A percentile compares a stretch with the other conserved stretches of the same genome.
phyloP scores from a whole-genome alignment of 2,329 filamentous ascomycete genomes.

The Sarocladium strictum region DNA sequence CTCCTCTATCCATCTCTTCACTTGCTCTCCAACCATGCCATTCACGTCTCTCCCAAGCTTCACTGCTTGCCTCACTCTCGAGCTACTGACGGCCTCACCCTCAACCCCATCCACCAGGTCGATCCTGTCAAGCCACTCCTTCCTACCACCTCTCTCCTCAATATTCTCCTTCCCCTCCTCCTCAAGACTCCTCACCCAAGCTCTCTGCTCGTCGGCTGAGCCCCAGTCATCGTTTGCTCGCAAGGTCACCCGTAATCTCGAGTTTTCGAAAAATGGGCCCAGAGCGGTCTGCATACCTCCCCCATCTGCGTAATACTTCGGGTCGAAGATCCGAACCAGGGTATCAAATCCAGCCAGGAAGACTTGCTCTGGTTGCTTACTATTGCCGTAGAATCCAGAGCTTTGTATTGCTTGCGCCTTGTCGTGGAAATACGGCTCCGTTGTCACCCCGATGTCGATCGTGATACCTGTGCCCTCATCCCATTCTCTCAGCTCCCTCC shows the following conservation, averaged over 20 bases:
- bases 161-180: constrained; percentile 29
- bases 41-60: constrained; percentile 39
- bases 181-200: constrained; percentile 36
- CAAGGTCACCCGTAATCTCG: constrained; percentile 58
- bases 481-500: constrained; percentile 40
- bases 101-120: constrained; percentile 47
- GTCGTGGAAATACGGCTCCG: constrained; percentile 66
- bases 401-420: constrained; percentile 54
- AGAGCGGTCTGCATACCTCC: constrained; percentile 46
- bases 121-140: constrained; percentile 47
- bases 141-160: constrained; percentile 46
- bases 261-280: constrained; percentile 55
- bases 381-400: constrained; percentile 33
- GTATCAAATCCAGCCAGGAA: constrained; percentile 75
- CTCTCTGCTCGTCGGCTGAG: constrained; percentile 29
- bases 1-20: constrained; percentile 52
- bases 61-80: constrained; percentile 55
- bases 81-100: constrained; percentile 49
- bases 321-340: constrained; percentile 62
- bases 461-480: constrained; percentile 15
- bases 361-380: constrained; percentile 26
- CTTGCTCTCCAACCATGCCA: constrained; percentile 48
- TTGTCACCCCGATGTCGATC: constrained; percentile 66
- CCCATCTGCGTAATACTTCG: constrained; percentile 58
- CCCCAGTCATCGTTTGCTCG: constrained; percentile 59